Conservation (phyloP, 306 rosid species). For the Biancaea sappan region DNA sequence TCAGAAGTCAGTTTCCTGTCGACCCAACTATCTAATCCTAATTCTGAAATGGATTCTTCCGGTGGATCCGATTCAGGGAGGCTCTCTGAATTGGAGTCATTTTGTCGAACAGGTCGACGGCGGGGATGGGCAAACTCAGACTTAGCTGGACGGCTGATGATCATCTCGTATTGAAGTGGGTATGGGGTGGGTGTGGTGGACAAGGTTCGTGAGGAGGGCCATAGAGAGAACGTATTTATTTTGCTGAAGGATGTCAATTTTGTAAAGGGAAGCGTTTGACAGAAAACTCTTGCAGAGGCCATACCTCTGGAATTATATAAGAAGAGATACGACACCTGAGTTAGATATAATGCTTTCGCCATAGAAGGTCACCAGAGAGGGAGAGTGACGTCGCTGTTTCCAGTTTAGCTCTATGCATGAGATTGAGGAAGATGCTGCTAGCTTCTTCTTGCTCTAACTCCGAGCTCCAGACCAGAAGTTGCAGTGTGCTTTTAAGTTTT, state of each 20-base stretch:
- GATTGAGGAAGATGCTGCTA: neutral
- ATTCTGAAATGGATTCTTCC: constrained; percentile 43
- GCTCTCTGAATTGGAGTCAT: constrained; percentile 36
- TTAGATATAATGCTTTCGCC: constrained; percentile 46
- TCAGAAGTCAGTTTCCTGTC: constrained; percentile 57
- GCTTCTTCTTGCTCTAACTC: neutral
- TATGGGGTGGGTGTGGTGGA: constrained; percentile 61
- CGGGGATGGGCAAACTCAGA: constrained; percentile 43
- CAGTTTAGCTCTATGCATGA: constrained; percentile 17
- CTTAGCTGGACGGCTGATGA: constrained; percentile 66
- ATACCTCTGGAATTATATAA: constrained; percentile 37
- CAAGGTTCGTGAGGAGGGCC: constrained; percentile 34
- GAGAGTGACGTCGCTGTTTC: neutral
- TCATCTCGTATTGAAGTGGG: constrained; percentile 91
- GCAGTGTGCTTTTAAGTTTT: neutral
- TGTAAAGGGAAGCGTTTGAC: constrained; percentile 35
- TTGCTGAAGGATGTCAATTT: constrained; percentile 30
- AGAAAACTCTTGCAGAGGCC: constrained; percentile 35
- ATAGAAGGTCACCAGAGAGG: constrained; percentile 15
- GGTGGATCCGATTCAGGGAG: constrained; percentile 36
- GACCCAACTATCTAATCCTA: constrained; percentile 66
- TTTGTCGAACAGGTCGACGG: constrained; percentile 47
- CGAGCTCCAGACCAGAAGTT: neutral
- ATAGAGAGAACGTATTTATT: neutral
- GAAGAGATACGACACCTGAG: constrained; percentile 36